A percentile compares a stretch with the other conserved stretches of the same genome.
Evolutionary conservation across 106 monocot genomes (phyloP).

Genomic region (Dendrobium officinale): DNA sequence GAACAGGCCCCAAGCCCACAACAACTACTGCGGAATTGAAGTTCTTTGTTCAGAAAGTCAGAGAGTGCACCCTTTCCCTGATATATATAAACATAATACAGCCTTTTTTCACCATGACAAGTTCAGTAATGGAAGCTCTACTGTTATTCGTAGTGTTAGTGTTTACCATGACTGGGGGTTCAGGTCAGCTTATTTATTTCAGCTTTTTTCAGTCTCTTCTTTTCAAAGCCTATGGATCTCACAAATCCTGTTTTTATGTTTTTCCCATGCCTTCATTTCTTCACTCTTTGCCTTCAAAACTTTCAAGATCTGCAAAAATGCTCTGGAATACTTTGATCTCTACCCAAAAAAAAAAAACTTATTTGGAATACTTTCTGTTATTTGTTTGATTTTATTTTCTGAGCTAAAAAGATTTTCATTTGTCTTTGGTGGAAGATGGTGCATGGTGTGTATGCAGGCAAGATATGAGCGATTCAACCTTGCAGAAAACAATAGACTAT

Average conservation of each 20-base stretch:
- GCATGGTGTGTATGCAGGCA: constrained; percentile 60
- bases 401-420: not conserved
- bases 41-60: too few relatives aligned
- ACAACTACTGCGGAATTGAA: too few relatives aligned
- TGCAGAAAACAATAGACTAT: constrained; percentile 70
- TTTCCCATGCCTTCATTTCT: too few relatives aligned
- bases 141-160: constrained; percentile 18
- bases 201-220: not conserved
- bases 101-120: not conserved
- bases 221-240: not conserved
- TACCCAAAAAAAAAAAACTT: too few relatives aligned
- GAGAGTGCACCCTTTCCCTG: too few relatives aligned
- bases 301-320: too few relatives aligned
- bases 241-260: too few relatives aligned
- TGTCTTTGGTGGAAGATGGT: constrained; percentile 33
- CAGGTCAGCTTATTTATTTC: constrained; percentile 21
- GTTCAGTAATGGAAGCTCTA: not conserved
- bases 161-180: constrained; percentile 18
- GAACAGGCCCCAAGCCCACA: too few relatives aligned
- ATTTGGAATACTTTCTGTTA: not conserved
- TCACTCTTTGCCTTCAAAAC: too few relatives aligned
- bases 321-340: too few relatives aligned
- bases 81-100: too few relatives aligned
- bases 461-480: constrained; percentile 20
- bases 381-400: not conserved